These are phyloP conservation scores for Lecanicillium sp. DNA, from an alignment of 2,329 filamentous ascomycete genomes.

Conservation along the genomic window DNA sequence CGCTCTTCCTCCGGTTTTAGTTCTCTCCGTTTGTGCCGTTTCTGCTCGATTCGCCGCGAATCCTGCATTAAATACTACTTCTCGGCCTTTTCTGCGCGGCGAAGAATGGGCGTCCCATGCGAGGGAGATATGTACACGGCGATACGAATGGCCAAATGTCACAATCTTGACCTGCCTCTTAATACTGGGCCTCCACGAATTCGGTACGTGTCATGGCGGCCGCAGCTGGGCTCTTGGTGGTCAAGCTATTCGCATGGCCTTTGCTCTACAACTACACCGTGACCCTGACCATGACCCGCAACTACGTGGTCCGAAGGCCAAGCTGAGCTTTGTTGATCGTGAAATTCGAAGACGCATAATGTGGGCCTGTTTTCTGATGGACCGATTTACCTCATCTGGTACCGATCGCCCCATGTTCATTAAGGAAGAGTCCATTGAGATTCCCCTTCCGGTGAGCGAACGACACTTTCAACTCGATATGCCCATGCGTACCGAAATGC, in stretches of 20 bases:
- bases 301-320: constrained; percentile 50
- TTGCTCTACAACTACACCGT: constrained; percentile 85
- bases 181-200: constrained; percentile 85
- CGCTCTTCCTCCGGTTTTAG: constrained; percentile 77
- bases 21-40: constrained; percentile 89
- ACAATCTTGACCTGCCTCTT: constrained; percentile 89
- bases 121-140: constrained; percentile 75
- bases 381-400: constrained; percentile 92
- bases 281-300: constrained; percentile 78
- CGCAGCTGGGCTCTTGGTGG: constrained; percentile 94
- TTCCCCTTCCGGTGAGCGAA: constrained; percentile 87
- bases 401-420: constrained; percentile 89
- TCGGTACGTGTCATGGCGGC: constrained; percentile 92
- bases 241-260: constrained; percentile 94
- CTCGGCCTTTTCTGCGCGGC: constrained; percentile 71
- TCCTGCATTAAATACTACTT: constrained; percentile 65
- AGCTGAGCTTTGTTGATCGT: constrained; percentile 81
- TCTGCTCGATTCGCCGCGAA: constrained; percentile 93
- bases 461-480: constrained; percentile 86
- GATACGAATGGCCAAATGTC: constrained; percentile 93
- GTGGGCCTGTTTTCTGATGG: constrained; percentile 98
- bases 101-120: constrained; percentile 86
- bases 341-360: constrained; percentile 90
- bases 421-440: constrained; percentile 78
- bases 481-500: constrained; percentile 74